Evolutionary conservation across 192 early-diverging fungal genomes (phyloP).

Genomic region (Coemansia sp.): DNA sequence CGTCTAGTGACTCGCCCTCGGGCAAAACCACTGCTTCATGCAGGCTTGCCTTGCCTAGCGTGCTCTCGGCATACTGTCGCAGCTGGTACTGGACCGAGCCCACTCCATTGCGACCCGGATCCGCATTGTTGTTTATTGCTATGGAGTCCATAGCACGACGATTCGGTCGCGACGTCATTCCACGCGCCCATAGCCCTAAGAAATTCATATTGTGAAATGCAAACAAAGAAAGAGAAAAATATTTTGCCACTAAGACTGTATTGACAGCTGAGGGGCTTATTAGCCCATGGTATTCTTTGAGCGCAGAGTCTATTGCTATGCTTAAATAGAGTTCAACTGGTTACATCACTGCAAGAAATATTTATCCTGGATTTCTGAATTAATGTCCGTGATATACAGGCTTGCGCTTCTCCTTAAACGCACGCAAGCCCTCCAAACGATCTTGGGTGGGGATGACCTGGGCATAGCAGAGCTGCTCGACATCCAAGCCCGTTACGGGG

Average conservation of each 20-base stretch:
- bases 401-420: slow-evolving; percentile 81
- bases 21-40: slow-evolving; percentile 76
- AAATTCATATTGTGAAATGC: slow-evolving; percentile 38
- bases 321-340: too few relatives aligned
- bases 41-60: slow-evolving; percentile 77
- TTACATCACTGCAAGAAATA: too few relatives aligned
- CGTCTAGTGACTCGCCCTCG: slow-evolving; percentile 82
- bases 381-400: slow-evolving; percentile 59
- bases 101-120: slow-evolving; percentile 15
- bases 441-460: slow-evolving; percentile 94
- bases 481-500: slow-evolving; percentile 77
- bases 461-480: slow-evolving; percentile 94
- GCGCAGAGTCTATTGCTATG: background rate
- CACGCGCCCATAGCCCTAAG: slow-evolving; percentile 49
- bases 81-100: slow-evolving; percentile 55
- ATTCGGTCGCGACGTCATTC: slow-evolving; percentile 45
- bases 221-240: slow-evolving; percentile 2
- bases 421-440: slow-evolving; percentile 78
- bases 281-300: too few relatives aligned
- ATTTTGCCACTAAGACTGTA: background rate
- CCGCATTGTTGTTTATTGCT: slow-evolving; percentile 35
- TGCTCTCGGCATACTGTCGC: slow-evolving; percentile 63
- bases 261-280: too few relatives aligned
- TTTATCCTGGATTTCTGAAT: background rate
- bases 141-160: slow-evolving; percentile 50